These are phyloP conservation scores for Peltaster fructicola DNA, from an alignment of 2,329 filamentous ascomycete genomes.

Conservation along the genomic window DNA sequence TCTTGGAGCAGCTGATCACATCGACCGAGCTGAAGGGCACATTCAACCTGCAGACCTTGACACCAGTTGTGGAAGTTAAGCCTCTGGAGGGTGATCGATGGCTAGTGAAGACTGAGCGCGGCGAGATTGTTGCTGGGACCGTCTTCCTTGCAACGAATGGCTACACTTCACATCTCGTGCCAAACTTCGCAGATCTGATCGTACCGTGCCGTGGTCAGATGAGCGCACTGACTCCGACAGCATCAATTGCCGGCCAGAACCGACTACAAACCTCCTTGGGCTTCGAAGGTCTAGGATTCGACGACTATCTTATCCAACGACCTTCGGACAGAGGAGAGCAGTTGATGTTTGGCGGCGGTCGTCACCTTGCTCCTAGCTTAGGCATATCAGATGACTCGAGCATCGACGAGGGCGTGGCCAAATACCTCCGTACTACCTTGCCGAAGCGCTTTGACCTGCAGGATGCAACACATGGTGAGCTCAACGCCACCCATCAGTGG, in stretches of 20 bases:
- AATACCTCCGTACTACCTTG: slow-evolving; percentile 35
- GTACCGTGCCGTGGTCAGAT: slow-evolving; percentile 64
- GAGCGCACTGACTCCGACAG: slow-evolving; percentile 44
- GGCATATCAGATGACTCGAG: slow-evolving; percentile 42
- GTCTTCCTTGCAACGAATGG: slow-evolving; percentile 70
- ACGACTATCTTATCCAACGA: slow-evolving; percentile 61
- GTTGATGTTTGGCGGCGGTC: slow-evolving; percentile 55
- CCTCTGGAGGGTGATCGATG: slow-evolving; percentile 24
- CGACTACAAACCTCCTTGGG: slow-evolving; percentile 44
- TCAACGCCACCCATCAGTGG: slow-evolving; percentile 40
- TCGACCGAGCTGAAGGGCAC: slow-evolving; percentile 13
- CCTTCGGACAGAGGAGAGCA: slow-evolving; percentile 34
- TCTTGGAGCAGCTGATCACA: slow-evolving; percentile 43
- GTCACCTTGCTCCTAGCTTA: slow-evolving; percentile 36
- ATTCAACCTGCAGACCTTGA: slow-evolving; percentile 61
- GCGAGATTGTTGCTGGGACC: slow-evolving; percentile 41
- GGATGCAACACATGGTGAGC: slow-evolving; percentile 20
- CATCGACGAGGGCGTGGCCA: slow-evolving; percentile 38
- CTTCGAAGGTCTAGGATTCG: slow-evolving; percentile 41
- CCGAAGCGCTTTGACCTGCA: slow-evolving; percentile 18
- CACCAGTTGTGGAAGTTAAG: slow-evolving; percentile 33
- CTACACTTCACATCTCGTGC: slow-evolving; percentile 62
- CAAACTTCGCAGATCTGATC: slow-evolving; percentile 50
- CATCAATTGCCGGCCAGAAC: slow-evolving; percentile 13
- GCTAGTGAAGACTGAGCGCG: slow-evolving; percentile 50